These are phyloP conservation scores for Coemansia sp. DNA, from an alignment of 192 early-diverging fungal genomes.

Conservation along the genomic window DNA sequence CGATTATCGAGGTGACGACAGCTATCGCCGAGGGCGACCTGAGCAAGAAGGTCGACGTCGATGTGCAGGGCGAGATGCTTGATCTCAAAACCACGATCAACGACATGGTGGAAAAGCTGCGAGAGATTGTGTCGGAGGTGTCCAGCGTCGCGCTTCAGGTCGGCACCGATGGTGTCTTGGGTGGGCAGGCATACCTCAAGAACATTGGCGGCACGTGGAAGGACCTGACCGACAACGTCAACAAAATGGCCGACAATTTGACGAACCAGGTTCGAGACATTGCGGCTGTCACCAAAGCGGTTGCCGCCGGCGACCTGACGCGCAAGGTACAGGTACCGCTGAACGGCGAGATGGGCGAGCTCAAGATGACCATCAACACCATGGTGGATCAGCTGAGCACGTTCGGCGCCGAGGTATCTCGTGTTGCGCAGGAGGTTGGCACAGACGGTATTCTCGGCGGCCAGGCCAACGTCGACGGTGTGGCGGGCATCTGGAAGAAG, in stretches of 20 bases:
- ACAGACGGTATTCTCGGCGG: conserved; percentile 56
- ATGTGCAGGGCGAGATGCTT: conserved; percentile 53
- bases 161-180: conserved; percentile 60
- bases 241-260: conserved; percentile 60
- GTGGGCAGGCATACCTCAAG: conserved; percentile 55
- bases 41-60: conserved; percentile 52
- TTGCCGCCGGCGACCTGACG: conserved; percentile 49
- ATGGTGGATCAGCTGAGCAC: conserved; percentile 54
- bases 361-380: conserved; percentile 49
- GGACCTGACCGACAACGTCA: conserved; percentile 59
- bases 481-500: conserved; percentile 54
- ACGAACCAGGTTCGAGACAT: conserved; percentile 61
- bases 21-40: conserved; percentile 60
- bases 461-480: conserved; percentile 50
- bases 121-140: conserved; percentile 55
- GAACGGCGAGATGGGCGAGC: conserved; percentile 50
- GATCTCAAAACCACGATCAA: conserved; percentile 59
- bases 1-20: conserved; percentile 55
- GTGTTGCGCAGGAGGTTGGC: conserved; percentile 55
- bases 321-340: conserved; percentile 39
- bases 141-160: conserved; percentile 57
- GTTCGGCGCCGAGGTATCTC: conserved; percentile 53
- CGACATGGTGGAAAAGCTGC: conserved; percentile 56
- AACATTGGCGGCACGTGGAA: conserved; percentile 60
- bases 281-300: conserved; percentile 49